Evolutionary conservation across 1,284 basidiomycete species (phyloP).

Genomic region (Schizophyllum commune): DNA sequence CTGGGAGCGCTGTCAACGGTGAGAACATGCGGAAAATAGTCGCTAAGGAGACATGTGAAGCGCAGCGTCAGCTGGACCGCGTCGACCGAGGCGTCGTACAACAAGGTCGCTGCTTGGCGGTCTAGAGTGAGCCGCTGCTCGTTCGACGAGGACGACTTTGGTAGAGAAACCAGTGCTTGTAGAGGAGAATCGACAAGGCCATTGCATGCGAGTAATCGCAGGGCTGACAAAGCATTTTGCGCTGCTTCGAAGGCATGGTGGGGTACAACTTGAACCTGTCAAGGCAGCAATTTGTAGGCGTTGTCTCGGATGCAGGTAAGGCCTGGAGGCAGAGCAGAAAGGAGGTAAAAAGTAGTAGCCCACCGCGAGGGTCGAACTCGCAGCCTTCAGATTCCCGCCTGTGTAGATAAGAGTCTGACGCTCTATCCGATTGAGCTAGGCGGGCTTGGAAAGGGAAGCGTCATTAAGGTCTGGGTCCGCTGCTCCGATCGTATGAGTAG

Average conservation of each 20-base stretch:
- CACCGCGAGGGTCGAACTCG: slow-evolving; percentile 74
- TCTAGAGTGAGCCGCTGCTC: no score
- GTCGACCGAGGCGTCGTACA: not conserved
- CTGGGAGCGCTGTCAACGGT: not conserved
- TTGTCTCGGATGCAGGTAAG: not conserved
- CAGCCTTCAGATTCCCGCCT: slow-evolving; percentile 56
- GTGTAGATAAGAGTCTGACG: slow-evolving; percentile 56
- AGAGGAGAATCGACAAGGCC: no score
- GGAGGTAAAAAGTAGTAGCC: slow-evolving; percentile 27
- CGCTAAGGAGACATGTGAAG: not conserved
- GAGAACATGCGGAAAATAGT: not conserved
- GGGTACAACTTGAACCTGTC: no score
- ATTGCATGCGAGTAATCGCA: no score
- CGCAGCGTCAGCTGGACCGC: not conserved
- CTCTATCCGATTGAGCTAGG: slow-evolving; percentile 85
- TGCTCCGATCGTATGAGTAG: no score
- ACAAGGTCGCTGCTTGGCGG: no score
- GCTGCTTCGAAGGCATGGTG: no score
- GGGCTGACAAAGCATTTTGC: no score
- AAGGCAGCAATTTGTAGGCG: no score
- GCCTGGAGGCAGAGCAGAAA: not conserved
- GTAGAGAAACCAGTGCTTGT: no score
- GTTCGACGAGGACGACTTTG: no score
- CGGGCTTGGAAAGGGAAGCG: slow-evolving; percentile 33
- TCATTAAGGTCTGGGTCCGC: no score